A percentile compares a stretch with the other conserved stretches of the same genome.
Evolutionary conservation across 23 red algal species (phyloP).

Genomic region (Gracilaria vermiculophylla): DNA sequence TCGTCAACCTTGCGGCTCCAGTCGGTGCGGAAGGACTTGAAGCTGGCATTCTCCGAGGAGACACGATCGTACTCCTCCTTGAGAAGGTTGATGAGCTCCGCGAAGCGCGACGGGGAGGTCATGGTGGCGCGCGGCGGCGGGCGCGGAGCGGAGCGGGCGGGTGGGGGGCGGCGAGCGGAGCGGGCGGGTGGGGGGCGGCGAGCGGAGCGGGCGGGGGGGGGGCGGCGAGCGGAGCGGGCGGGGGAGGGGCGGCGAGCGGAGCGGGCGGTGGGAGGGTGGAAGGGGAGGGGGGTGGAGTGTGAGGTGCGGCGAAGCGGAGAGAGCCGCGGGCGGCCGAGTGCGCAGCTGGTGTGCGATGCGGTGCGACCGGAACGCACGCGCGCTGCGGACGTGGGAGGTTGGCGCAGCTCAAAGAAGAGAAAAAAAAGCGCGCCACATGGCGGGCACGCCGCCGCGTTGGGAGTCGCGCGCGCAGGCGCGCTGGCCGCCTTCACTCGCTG

Average conservation of each 20-base stretch:
- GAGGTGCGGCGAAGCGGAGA: too few species aligned
- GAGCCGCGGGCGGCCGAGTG: too few species aligned
- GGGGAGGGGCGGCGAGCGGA: too few species aligned
- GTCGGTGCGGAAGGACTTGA: slow-evolving; percentile 48
- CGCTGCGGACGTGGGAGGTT: background rate
- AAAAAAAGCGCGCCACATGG: background rate
- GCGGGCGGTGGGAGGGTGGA: too few species aligned
- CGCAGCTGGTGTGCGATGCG: too few species aligned
- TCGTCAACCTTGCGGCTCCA: slow-evolving; percentile 71
- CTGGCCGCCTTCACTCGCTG: background rate
- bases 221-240: background rate
- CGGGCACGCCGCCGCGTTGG: too few species aligned
- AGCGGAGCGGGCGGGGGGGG: background rate
- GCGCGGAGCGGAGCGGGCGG: background rate
- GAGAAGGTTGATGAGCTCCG: slow-evolving; percentile 63
- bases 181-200: background rate
- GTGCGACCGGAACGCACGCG: too few species aligned
- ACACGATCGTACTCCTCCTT: slow-evolving; percentile 61
- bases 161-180: background rate
- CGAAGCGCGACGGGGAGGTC: background rate
- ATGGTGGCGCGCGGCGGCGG: background rate
- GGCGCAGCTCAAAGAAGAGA: background rate
- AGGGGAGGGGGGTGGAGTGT: too few species aligned
- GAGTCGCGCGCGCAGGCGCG: background rate
- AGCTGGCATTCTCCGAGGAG: slow-evolving; percentile 33